Evolutionary conservation across 2,329 filamentous ascomycete genomes (phyloP).

Genomic region (Decorospora gaudefroyi): DNA sequence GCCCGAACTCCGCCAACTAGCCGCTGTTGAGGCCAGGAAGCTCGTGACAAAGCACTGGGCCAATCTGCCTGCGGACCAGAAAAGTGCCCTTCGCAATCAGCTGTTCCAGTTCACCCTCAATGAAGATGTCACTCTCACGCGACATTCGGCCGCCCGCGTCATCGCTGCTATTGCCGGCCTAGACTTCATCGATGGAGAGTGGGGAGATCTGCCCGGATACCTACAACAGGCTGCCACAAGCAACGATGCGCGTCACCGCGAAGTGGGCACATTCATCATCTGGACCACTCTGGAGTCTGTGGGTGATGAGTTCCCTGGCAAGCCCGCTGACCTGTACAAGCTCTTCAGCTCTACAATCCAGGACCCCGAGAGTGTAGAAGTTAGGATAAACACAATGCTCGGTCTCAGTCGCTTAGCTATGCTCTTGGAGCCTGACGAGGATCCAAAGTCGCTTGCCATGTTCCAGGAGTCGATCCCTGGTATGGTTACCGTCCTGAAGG

Average conservation of each 20-base stretch:
- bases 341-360: slow-evolving; percentile 86
- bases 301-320: slow-evolving; percentile 80
- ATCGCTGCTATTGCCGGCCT: slow-evolving; percentile 84
- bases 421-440: slow-evolving; percentile 85
- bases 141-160: slow-evolving; percentile 85
- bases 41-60: slow-evolving; percentile 87
- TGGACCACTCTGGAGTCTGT: slow-evolving; percentile 89
- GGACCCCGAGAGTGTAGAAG: slow-evolving; percentile 87
- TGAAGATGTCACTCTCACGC: slow-evolving; percentile 74
- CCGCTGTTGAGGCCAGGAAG: slow-evolving; percentile 85
- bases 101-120: slow-evolving; percentile 82
- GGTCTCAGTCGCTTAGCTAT: slow-evolving; percentile 86
- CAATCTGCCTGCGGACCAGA: slow-evolving; percentile 72
- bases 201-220: slow-evolving; percentile 77
- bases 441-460: slow-evolving; percentile 70
- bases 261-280: slow-evolving; percentile 90
- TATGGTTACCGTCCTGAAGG: slow-evolving; percentile 89
- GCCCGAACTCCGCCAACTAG: slow-evolving; percentile 78
- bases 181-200: slow-evolving; percentile 86
- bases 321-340: slow-evolving; percentile 76
- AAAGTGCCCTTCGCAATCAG: slow-evolving; percentile 77
- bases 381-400: slow-evolving; percentile 91
- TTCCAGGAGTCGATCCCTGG: slow-evolving; percentile 81
- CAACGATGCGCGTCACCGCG: slow-evolving; percentile 75
- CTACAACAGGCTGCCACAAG: slow-evolving; percentile 80